phyloP scores from a whole-genome alignment of 2,329 filamentous ascomycete species.

The Calycina marina region DNA sequence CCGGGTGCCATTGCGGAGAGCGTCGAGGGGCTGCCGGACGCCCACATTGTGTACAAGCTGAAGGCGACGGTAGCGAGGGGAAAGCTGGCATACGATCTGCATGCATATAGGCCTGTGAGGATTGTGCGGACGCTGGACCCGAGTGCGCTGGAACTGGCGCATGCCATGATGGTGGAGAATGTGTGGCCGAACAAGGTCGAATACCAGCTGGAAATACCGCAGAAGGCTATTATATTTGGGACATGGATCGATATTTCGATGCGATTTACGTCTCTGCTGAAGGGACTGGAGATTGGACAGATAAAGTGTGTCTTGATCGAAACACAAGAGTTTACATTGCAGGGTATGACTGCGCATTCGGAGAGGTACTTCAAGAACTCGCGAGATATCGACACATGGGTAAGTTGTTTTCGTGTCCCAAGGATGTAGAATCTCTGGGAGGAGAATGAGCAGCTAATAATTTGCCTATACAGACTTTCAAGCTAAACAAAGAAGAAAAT shows the following conservation, averaged over 20 bases:
- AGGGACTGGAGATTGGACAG: conserved; percentile 74
- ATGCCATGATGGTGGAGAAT: conserved; percentile 92
- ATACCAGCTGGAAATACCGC: conserved; percentile 85
- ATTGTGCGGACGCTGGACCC: conserved; percentile 66
- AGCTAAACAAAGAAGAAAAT: conserved; percentile 41
- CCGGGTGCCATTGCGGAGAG: conserved; percentile 67
- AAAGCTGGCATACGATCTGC: conserved; percentile 77
- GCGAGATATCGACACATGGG: conserved; percentile 47
- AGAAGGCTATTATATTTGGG: conserved; percentile 88
- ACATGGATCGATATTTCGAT: conserved; percentile 76
- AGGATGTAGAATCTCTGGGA: too few species aligned
- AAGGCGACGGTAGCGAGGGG: conserved; percentile 80
- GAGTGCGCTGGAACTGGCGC: conserved; percentile 60
- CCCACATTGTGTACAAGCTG: conserved; percentile 77
- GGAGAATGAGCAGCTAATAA: too few species aligned
- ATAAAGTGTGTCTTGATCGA: conserved; percentile 73
- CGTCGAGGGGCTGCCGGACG: conserved; percentile 76
- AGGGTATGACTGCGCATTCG: conserved; percentile 28
- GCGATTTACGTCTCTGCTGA: conserved; percentile 73
- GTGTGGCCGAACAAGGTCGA: conserved; percentile 97
- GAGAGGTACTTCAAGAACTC: conserved; percentile 46
- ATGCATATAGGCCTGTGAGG: conserved; percentile 63
- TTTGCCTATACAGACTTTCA: too few species aligned
- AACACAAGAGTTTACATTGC: conserved; percentile 50
- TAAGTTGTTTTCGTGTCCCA: too few species aligned